Conservation (phyloP, 2,329 filamentous ascomycete genomes). For the Aspergillus hiratsukae region DNA sequence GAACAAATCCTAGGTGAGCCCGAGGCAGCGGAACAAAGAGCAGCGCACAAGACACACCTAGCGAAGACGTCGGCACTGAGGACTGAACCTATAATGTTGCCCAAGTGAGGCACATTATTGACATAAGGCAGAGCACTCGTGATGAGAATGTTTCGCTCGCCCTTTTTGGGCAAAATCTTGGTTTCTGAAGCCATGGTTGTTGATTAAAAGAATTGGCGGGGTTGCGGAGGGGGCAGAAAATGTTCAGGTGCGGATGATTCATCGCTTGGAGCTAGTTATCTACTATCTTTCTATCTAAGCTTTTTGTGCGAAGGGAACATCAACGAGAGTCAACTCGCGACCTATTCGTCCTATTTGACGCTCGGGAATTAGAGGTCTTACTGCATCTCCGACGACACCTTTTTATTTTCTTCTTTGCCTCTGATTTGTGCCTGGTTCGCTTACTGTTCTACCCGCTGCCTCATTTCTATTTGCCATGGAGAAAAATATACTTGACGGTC, state of each 20-base stretch:
- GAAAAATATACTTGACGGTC: constrained; percentile 51
- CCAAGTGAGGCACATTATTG: constrained; percentile 75
- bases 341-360: not conserved
- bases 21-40: constrained; percentile 36
- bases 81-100: constrained; percentile 83
- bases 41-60: constrained; percentile 54
- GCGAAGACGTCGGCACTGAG: constrained; percentile 85
- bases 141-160: constrained; percentile 82
- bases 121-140: constrained; percentile 90
- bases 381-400: not conserved
- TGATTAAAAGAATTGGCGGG: constrained; percentile 11
- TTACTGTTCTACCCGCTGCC: not conserved
- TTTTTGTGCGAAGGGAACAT: constrained; percentile 62
- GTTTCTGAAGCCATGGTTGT: constrained; percentile 26
- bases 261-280: constrained; percentile 40
- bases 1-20: constrained; percentile 12
- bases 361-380: too few relatives aligned
- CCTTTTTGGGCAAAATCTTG: constrained; percentile 59
- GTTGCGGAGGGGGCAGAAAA: constrained; percentile 15
- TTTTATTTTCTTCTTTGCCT: not conserved
- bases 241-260: constrained; percentile 15
- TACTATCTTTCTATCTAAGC: constrained; percentile 58
- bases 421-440: not conserved
- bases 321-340: not conserved
- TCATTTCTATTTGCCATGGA: constrained; percentile 26